Evolutionary conservation across 2,329 filamentous ascomycete genomes (phyloP), one percentile per base, ranked within the genome.

Genomic region (Aspergillus fischeri): DNA sequence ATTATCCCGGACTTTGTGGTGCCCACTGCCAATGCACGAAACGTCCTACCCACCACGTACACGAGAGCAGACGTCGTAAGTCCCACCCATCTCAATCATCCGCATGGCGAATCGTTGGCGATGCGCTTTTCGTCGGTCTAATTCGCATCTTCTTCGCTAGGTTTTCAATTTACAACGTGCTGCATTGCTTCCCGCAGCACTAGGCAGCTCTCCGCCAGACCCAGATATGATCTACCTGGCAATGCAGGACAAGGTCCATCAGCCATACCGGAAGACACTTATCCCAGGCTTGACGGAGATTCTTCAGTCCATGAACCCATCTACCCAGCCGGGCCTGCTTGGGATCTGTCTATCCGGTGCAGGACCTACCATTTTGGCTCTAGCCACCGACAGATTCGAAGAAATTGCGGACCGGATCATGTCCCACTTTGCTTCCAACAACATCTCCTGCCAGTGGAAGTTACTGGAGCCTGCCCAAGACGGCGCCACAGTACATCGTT

Each of bases 221-320:
- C 88, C 94, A 24, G 88, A 95, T 67, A 88, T 96, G 75, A 99
- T 99, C 73, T 95, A 95, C 78, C 86, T 95, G 50, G 93, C 92
- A 49, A 99, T 99, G 94, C 94, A 97, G 78, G 94, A 99, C 80
- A 96, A 92, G 77, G 86, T 99, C 60, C 94, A 99, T 78, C 94
- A 99, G 76, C 94, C 92, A 47, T 97, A 99, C 79, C 88, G 94
- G 54, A 88, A 94, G 76, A 88, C 84, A 2, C 84, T 99, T 60
- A 96, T 99, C 65, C 94, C 94, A 1, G 94, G 93, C 0, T 82
- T 99, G 56, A 89, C 90, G 17, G 89, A 96, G 71, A 93, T 99
- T 54, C 86, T 99, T 53, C 86, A 91, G 73, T 93, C 89, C 59
- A 92, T 97, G 80, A 96, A 90, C 10, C 94, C 93, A 28, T 84